Evolutionary conservation across 306 rosid genomes (phyloP).

Genomic region (Casuarina equisetifolia): DNA sequence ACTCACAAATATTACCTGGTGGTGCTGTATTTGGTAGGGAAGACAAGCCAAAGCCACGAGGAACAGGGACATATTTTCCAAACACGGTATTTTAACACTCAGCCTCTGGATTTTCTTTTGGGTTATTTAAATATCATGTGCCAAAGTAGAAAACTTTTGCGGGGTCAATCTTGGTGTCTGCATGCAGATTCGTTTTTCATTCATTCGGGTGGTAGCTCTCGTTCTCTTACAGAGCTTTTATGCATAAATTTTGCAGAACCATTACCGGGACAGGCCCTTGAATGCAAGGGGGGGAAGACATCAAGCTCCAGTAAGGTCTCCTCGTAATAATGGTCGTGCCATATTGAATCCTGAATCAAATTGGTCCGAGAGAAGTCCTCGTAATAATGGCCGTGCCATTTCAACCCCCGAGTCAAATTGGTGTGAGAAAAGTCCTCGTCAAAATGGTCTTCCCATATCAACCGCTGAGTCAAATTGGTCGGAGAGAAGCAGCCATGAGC

Average conservation of each 20-base stretch:
- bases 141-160: slow-evolving; percentile 1
- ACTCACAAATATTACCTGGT: slow-evolving; percentile 34
- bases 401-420: slow-evolving; percentile 10
- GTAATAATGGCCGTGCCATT: slow-evolving; percentile 27
- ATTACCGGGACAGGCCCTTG: slow-evolving; percentile 45
- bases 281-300: slow-evolving; percentile 54
- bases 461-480: slow-evolving; percentile 6
- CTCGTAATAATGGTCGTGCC: slow-evolving; percentile 40
- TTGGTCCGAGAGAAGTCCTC: background rate
- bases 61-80: slow-evolving; percentile 58
- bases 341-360: slow-evolving; percentile 9
- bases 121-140: background rate
- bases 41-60: slow-evolving; percentile 53
- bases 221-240: slow-evolving; percentile 24
- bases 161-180: background rate
- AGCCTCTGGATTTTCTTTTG: slow-evolving; percentile 16
- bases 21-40: slow-evolving; percentile 36
- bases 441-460: slow-evolving; percentile 30
- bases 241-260: slow-evolving; percentile 41
- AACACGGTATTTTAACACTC: slow-evolving; percentile 44
- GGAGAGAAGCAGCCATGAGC: slow-evolving; percentile 38
- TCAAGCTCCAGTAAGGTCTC: slow-evolving; percentile 43
- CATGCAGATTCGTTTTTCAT: slow-evolving; percentile 9
- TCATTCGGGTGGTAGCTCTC: slow-evolving; percentile 13
- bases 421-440: too few species aligned